Evolutionary conservation across 2,329 filamentous ascomycete species (phyloP).

Genomic region (Ophiostoma sp.): DNA sequence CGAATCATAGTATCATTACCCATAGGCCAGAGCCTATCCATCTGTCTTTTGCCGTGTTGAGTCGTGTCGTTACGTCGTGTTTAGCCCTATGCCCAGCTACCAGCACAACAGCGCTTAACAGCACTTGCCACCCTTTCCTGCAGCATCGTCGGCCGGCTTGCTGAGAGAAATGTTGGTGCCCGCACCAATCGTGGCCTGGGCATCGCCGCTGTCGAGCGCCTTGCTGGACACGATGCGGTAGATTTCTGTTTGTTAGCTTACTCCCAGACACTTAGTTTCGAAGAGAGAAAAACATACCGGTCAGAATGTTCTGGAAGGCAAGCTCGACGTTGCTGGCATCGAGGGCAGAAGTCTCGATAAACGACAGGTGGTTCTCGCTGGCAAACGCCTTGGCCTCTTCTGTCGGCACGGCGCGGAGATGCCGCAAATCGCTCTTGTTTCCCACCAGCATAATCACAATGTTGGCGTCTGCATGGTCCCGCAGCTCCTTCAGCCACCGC

Average conservation of each 20-base stretch:
- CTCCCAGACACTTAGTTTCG: neutral
- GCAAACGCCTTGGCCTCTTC: constrained; percentile 98
- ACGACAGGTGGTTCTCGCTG: constrained; percentile 95
- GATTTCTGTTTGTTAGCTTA: constrained; percentile 65
- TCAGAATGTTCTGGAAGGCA: constrained; percentile 98
- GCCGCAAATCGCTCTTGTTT: constrained; percentile 99
- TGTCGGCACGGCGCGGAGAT: constrained; percentile 91
- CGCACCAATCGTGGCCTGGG: constrained; percentile 72
- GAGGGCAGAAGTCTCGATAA: constrained; percentile 98
- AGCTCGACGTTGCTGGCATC: constrained; percentile 99
- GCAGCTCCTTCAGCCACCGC: constrained; percentile 96
- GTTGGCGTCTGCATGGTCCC: constrained; percentile 96
- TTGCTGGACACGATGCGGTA: constrained; percentile 99
- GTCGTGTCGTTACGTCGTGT: neutral
- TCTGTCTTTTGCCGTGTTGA: constrained; percentile 20
- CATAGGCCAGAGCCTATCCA: constrained; percentile 16
- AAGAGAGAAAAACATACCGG: constrained; percentile 56
- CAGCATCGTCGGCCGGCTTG: constrained; percentile 71
- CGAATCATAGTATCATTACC: constrained; percentile 23
- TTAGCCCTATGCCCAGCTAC: neutral
- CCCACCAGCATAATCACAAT: constrained; percentile 99
- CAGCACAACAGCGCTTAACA: constrained; percentile 52
- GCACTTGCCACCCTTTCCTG: constrained; percentile 75
- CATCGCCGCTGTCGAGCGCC: constrained; percentile 84
- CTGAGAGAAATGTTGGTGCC: constrained; percentile 81